A percentile compares a stretch with the other conserved stretches of the same genome.
Evolutionary conservation across 805 yeast species (phyloP).

Genomic region (Candida qinlingensis): DNA sequence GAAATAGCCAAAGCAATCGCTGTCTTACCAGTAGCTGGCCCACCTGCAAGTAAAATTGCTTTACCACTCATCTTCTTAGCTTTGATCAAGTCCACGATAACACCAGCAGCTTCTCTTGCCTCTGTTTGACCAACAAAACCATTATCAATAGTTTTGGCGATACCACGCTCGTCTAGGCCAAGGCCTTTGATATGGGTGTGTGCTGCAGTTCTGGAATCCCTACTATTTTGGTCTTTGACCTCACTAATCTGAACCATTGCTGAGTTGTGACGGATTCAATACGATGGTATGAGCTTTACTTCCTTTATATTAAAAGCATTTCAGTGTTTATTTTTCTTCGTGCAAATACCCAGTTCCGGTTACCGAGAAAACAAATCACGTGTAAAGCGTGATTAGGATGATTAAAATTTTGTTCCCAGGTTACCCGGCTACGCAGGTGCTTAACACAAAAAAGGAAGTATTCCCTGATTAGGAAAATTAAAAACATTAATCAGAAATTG

Average conservation of each 20-base stretch:
- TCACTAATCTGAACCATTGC: conserved; percentile 75
- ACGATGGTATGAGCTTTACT: no score
- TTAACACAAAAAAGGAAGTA: conserved; percentile 5
- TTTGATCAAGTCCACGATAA: conserved; percentile 88
- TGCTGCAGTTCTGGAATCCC: conserved; percentile 80
- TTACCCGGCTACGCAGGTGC: background rate
- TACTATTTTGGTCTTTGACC: conserved; percentile 48
- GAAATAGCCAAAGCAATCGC: conserved; percentile 95
- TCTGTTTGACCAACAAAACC: conserved; percentile 74
- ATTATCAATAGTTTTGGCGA: conserved; percentile 79
- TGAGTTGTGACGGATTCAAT: background rate
- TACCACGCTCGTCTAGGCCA: conserved; percentile 87
- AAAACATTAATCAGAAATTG: conserved; percentile 13
- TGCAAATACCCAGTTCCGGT: no score
- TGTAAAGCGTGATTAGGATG: no score
- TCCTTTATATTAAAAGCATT: no score
- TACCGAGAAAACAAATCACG: no score
- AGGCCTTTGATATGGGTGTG: conserved; percentile 96
- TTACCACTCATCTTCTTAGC: conserved; percentile 91
- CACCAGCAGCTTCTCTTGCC: conserved; percentile 90
- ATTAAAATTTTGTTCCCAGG: no score
- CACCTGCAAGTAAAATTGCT: conserved; percentile 93
- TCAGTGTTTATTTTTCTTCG: no score
- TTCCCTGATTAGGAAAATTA: conserved; percentile 20
- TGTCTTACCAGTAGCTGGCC: conserved; percentile 98